These are phyloP conservation scores for Phanerochaete sordida DNA, from an alignment of 768 basidiomycete genomes.

Conservation along the genomic window DNA sequence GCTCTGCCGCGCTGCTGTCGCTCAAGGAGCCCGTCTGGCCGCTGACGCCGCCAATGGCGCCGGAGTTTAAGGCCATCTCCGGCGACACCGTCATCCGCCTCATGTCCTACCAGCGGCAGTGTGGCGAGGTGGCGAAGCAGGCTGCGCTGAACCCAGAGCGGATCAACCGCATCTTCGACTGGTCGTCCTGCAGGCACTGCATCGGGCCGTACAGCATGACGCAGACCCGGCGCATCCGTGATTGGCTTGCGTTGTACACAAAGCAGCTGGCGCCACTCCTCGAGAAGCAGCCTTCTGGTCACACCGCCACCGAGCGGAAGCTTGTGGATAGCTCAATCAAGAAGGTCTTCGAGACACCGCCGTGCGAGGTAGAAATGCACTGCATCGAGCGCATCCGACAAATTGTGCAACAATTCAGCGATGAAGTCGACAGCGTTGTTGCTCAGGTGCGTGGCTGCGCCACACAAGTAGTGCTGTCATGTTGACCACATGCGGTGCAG, in stretches of 20 bases:
- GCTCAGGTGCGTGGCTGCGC: not conserved
- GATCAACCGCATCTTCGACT: not conserved
- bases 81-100: conserved; percentile 9
- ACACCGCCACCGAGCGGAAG: not conserved
- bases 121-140: not conserved
- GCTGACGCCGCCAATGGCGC: conserved; percentile 8
- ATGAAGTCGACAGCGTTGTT: conserved; percentile 2
- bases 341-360: not conserved
- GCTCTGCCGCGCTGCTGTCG: conserved; percentile 2
- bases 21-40: conserved; percentile 11
- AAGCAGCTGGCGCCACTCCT: not conserved
- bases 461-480: not conserved
- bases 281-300: not conserved
- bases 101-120: conserved; percentile 8
- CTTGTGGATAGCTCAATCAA: not conserved
- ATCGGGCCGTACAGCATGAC: not conserved
- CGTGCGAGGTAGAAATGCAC: conserved; percentile 6
- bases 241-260: conserved; percentile 6
- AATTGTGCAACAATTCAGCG: not conserved
- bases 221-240: not conserved
- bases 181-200: conserved; percentile 4
- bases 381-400: conserved; percentile 4
- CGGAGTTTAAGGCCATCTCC: conserved; percentile 8
- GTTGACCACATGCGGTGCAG: not conserved
- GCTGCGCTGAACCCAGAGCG: not conserved